These are phyloP conservation scores for Sporisorium scitamineum DNA, from an alignment of 1,284 basidiomycete species.

Conservation along the genomic window DNA sequence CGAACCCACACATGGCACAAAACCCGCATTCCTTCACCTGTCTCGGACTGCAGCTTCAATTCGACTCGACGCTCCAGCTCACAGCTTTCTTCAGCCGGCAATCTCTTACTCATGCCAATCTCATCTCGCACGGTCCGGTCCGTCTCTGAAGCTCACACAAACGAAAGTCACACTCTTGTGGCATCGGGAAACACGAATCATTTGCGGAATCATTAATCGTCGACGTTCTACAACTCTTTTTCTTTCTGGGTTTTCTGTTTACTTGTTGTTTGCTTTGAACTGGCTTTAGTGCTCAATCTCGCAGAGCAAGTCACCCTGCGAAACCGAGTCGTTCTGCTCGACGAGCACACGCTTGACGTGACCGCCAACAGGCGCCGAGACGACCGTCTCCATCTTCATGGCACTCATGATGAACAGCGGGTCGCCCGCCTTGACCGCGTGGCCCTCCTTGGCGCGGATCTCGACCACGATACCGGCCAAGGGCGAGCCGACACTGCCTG, in stretches of 20 bases:
- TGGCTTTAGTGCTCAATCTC: conserved; percentile 71
- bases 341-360: conserved; percentile 93
- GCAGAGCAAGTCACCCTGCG: conserved; percentile 85
- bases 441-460: conserved; percentile 95
- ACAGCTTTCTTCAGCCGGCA: neutral
- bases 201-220: conserved; percentile 8
- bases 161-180: neutral
- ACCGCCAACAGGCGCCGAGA: conserved; percentile 93
- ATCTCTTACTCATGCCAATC: neutral
- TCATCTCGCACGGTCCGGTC: neutral
- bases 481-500: conserved; percentile 89
- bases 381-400: conserved; percentile 83
- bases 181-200: neutral
- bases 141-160: neutral
- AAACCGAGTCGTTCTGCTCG: conserved; percentile 80
- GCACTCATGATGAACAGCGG: conserved; percentile 76
- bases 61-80: too few species aligned
- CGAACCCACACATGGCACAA: neutral
- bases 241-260: conserved; percentile 3
- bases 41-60: neutral
- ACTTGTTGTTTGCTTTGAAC: neutral
- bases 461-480: conserved; percentile 94
- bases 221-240: conserved; percentile 15
- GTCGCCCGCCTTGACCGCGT: conserved; percentile 97
- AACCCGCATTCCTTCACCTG: neutral